Percentiles rank a stretch among this genome's conserved stretches.
Conservation (phyloP, 257 asterid species). For the Fraxinus quadrangulata region DNA sequence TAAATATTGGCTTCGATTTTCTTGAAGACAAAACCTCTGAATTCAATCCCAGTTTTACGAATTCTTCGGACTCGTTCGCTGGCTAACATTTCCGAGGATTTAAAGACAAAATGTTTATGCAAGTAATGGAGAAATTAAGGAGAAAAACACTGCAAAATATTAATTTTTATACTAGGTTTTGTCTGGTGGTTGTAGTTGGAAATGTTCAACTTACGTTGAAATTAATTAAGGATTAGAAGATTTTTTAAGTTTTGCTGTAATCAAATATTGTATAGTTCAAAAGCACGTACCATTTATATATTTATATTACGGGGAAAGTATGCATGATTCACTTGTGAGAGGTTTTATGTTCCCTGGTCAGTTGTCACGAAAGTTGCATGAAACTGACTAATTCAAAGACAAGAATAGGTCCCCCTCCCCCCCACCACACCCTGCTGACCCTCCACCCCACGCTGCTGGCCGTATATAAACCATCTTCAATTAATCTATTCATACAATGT, state of each 20-base stretch:
- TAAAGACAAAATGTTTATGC: not conserved
- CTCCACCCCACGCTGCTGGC: not conserved
- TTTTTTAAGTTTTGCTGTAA: not conserved
- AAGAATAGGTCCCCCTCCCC: not conserved
- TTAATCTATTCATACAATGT: too few species aligned
- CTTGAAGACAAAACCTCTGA: constrained; percentile 14
- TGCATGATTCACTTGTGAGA: not conserved
- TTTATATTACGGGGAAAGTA: not conserved
- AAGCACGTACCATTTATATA: not conserved
- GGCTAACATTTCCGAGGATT: not conserved
- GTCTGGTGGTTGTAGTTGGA: not conserved
- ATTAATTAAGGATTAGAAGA: not conserved
- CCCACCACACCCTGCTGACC: too few species aligned
- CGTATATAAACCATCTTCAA: not conserved
- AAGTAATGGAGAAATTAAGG: not conserved
- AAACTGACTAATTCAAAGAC: constrained; percentile 25
- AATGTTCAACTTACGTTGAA: not conserved
- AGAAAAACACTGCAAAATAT: too few species aligned
- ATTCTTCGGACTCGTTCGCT: not conserved
- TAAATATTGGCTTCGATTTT: constrained; percentile 20
- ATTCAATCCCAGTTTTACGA: not conserved
- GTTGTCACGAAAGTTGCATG: constrained; percentile 40
- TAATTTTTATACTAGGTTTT: not conserved
- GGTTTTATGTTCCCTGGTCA: not conserved
- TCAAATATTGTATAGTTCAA: not conserved